These are phyloP conservation scores for Talaromyces liani DNA, from an alignment of 495 filamentous ascomycete species.

Conservation along the genomic window DNA sequence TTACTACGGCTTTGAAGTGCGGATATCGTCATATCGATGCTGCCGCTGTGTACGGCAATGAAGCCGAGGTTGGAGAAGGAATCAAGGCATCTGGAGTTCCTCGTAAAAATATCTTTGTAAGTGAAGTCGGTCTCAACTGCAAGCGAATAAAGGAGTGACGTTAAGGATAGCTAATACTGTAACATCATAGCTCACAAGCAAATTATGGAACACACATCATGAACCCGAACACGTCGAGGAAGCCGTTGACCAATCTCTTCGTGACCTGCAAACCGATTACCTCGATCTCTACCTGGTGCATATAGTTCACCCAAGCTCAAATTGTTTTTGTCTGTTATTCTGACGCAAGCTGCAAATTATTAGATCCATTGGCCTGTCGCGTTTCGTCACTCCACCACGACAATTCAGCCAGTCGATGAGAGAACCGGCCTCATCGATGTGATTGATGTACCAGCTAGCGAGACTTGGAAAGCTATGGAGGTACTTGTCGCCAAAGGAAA, in stretches of 20 bases:
- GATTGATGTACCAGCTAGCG: not conserved
- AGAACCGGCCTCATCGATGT: not conserved
- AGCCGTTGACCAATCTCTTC: constrained; percentile 57
- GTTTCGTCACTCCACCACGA: not conserved
- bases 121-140: too few relatives aligned
- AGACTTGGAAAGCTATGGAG: not conserved
- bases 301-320: not conserved
- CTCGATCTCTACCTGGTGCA: constrained; percentile 58
- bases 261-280: constrained; percentile 63
- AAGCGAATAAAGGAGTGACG: too few relatives aligned
- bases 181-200: constrained; percentile 13
- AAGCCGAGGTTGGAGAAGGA: not conserved
- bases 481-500: not conserved
- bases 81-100: not conserved
- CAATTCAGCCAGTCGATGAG: not conserved
- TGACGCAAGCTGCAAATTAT: not conserved
- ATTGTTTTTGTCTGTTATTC: not conserved
- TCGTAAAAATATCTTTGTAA: not conserved
- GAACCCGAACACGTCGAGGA: constrained; percentile 42
- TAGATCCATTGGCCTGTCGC: not conserved
- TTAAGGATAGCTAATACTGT: too few relatives aligned
- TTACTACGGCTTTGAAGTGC: not conserved
- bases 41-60: not conserved
- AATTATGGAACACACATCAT: constrained; percentile 41
- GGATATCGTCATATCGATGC: not conserved